These are phyloP conservation scores for Leccinum subgranulosum DNA, from an alignment of 768 basidiomycete species.

Conservation along the genomic window DNA sequence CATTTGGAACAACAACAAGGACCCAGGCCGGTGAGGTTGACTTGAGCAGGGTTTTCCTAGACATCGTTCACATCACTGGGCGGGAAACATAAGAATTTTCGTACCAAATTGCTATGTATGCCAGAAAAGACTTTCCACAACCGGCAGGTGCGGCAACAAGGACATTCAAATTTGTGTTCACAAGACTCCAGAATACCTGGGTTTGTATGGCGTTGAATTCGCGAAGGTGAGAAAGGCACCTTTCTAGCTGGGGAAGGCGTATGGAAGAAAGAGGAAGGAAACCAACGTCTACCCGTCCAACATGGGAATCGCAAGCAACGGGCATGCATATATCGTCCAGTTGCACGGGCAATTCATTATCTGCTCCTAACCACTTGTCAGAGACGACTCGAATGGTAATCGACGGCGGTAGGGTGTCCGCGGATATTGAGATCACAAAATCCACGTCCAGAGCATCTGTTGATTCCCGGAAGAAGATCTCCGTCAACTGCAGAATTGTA, in stretches of 20 bases:
- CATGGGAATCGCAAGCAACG: conserved; percentile 47
- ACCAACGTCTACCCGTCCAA: conserved; percentile 68
- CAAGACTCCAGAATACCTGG: conserved; percentile 80
- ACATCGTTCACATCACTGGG: conserved; percentile 11
- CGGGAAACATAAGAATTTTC: conserved; percentile 23
- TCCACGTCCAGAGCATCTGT: conserved; percentile 61
- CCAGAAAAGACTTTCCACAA: conserved; percentile 77
- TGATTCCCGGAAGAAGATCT: conserved; percentile 66
- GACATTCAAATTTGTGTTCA: conserved; percentile 63
- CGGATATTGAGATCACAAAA: conserved; percentile 76
- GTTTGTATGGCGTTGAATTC: conserved; percentile 86
- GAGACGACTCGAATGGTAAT: conserved; percentile 80
- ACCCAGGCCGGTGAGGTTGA: conserved; percentile 47
- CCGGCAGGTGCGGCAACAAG: conserved; percentile 78
- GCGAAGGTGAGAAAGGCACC: conserved; percentile 44
- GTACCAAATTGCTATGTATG: conserved; percentile 70
- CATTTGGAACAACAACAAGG: conserved; percentile 61
- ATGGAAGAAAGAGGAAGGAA: conserved; percentile 61
- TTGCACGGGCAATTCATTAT: conserved; percentile 63
- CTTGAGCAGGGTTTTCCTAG: conserved; percentile 54
- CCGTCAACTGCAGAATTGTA: conserved; percentile 78
- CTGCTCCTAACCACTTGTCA: conserved; percentile 92
- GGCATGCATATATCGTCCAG: conserved; percentile 81
- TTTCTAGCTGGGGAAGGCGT: conserved; percentile 39
- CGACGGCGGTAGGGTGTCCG: conserved; percentile 53